Conservation (phyloP, 208 protist genomes). For the Trypanosoma scelopori region DNA sequence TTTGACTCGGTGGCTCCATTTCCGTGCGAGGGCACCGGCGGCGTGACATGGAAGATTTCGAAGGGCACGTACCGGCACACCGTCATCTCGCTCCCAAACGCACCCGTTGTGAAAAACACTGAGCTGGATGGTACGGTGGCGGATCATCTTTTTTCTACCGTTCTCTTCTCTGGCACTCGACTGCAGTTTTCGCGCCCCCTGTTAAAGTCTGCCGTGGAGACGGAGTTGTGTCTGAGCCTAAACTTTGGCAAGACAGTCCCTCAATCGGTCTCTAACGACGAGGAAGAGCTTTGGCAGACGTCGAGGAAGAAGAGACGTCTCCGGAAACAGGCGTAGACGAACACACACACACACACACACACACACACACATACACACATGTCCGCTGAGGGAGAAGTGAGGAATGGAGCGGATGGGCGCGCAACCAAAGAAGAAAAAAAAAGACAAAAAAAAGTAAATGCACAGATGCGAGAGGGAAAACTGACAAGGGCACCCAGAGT, state of each 20-base stretch:
- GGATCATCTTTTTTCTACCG: conserved; percentile 8
- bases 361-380: not conserved
- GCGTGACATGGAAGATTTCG: conserved; percentile 9
- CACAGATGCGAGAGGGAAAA: too few species aligned
- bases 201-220: conserved; percentile 7
- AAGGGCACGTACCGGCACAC: conserved; percentile 6
- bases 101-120: not conserved
- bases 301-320: conserved; percentile 11
- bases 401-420: not conserved
- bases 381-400: not conserved
- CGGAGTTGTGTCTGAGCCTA: conserved; percentile 16
- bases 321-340: not conserved
- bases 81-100: not conserved
- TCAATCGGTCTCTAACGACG: conserved; percentile 1
- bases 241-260: conserved; percentile 15
- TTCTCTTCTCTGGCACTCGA: conserved; percentile 9
- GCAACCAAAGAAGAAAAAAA: not conserved
- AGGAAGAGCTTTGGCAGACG: not conserved
- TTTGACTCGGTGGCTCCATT: conserved; percentile 25
- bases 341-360: not conserved
- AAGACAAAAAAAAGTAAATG: conserved; percentile 3
- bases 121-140: not conserved
- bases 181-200: conserved; percentile 21
- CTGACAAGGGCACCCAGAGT: too few species aligned
- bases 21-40: not conserved